Evolutionary conservation across 345 rosid species (phyloP).

Genomic region (Pistacia integerrima): DNA sequence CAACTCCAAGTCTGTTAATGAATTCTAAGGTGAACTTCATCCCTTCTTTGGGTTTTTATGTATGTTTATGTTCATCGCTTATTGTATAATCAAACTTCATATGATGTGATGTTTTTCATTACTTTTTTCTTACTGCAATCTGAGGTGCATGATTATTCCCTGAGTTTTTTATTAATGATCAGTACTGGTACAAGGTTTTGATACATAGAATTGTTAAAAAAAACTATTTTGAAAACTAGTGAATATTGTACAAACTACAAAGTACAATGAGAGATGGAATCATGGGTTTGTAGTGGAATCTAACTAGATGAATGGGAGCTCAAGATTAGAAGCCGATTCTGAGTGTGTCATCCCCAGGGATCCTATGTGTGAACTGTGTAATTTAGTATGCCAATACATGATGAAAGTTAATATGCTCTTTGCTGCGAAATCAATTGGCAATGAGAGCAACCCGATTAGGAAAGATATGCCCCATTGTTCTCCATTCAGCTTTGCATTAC

Average conservation of each 20-base stretch:
- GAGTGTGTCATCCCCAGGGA: not conserved
- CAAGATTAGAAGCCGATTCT: not conserved
- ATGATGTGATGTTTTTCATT: no score
- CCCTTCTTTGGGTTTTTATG: no score
- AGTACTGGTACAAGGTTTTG: not conserved
- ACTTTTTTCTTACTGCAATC: no score
- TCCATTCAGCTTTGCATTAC: not conserved
- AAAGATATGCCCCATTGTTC: constrained; percentile 9
- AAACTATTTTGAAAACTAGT: not conserved
- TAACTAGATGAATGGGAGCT: not conserved
- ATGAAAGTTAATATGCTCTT: not conserved
- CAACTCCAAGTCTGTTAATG: not conserved
- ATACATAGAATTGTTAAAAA: not conserved
- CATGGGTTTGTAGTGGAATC: constrained; percentile 7
- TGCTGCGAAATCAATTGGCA: not conserved
- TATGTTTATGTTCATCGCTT: no score
- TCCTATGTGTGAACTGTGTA: not conserved
- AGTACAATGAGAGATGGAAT: not conserved
- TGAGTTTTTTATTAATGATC: not conserved
- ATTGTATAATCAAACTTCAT: no score
- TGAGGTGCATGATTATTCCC: no score
- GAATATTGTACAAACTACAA: not conserved
- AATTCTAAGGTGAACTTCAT: not conserved
- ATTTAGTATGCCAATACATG: not conserved
- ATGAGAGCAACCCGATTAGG: constrained; percentile 7